These are phyloP conservation scores for Cinnamomum chago DNA, from an alignment of 164 flowering plant species.

Conservation along the genomic window DNA sequence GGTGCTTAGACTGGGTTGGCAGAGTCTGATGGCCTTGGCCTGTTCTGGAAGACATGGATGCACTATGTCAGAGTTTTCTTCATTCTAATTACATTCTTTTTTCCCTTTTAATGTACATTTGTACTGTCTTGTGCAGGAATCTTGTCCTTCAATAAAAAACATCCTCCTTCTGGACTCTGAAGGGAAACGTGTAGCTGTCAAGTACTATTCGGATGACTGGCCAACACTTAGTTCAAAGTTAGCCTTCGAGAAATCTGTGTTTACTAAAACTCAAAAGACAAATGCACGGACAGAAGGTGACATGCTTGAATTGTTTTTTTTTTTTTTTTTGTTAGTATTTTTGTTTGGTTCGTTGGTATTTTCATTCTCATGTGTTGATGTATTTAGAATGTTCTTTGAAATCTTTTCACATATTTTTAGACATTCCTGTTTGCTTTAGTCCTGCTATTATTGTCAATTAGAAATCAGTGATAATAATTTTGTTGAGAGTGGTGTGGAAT, in stretches of 20 bases:
- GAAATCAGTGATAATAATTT: background rate
- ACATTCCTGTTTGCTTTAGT: background rate
- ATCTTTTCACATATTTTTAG: background rate
- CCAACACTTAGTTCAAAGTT: constrained; percentile 44
- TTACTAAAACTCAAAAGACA: constrained; percentile 50
- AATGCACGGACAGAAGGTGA: constrained; percentile 53
- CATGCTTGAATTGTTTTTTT: background rate
- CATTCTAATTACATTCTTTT: no score
- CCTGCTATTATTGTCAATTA: background rate
- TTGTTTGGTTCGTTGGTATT: background rate
- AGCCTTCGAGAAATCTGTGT: constrained; percentile 48
- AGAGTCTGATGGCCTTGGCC: no score
- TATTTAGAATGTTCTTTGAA: constrained; percentile 1
- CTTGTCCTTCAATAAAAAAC: constrained; percentile 50
- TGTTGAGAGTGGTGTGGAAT: background rate
- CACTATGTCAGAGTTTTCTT: no score
- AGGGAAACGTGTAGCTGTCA: constrained; percentile 65
- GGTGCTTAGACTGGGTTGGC: no score
- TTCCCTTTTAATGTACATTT: background rate
- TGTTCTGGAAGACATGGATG: no score
- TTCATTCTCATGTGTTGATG: background rate
- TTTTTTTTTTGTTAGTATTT: background rate
- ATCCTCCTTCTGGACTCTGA: constrained; percentile 61
- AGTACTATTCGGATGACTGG: constrained; percentile 58
- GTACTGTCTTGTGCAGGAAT: constrained; percentile 30